Evolutionary conservation across 2,329 filamentous ascomycete genomes (phyloP).

Genomic region (Thelonectria blattea): DNA sequence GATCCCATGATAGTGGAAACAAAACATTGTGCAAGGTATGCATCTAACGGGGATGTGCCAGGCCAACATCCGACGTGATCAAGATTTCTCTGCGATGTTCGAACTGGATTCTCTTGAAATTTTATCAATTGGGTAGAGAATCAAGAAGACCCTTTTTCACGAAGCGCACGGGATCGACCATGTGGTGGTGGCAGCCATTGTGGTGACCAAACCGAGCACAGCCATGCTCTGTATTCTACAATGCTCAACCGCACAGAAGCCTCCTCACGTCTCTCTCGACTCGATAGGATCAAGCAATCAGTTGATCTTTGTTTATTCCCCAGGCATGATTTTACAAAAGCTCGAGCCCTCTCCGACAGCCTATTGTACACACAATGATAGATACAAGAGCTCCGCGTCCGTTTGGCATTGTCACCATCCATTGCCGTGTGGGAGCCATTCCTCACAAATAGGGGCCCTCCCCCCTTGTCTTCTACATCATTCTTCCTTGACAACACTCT

Average conservation of each 20-base stretch:
- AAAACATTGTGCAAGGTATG: slow-evolving; percentile 29
- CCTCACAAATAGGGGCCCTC: not conserved
- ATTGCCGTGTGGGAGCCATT: not conserved
- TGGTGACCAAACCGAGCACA: too few species aligned
- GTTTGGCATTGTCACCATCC: not conserved
- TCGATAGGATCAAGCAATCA: not conserved
- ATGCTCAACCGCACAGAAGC: too few species aligned
- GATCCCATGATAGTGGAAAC: not conserved
- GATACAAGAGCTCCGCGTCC: slow-evolving; percentile 15
- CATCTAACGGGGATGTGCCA: slow-evolving; percentile 33
- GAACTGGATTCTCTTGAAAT: not conserved
- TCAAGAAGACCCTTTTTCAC: not conserved
- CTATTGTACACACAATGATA: slow-evolving; percentile 37
- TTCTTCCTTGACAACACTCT: not conserved
- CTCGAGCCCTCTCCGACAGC: slow-evolving; percentile 27
- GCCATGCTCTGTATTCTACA: too few species aligned
- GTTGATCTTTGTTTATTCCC: not conserved
- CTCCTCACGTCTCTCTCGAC: not conserved
- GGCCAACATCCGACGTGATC: not conserved
- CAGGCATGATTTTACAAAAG: slow-evolving; percentile 30
- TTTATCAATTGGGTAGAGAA: not conserved
- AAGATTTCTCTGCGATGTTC: not conserved
- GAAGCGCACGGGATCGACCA: too few species aligned
- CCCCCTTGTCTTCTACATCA: not conserved
- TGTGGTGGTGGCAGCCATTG: too few species aligned